These are phyloP conservation scores for Eucalyptus erythrocorys DNA, from an alignment of 345 rosid species.

Conservation along the genomic window DNA sequence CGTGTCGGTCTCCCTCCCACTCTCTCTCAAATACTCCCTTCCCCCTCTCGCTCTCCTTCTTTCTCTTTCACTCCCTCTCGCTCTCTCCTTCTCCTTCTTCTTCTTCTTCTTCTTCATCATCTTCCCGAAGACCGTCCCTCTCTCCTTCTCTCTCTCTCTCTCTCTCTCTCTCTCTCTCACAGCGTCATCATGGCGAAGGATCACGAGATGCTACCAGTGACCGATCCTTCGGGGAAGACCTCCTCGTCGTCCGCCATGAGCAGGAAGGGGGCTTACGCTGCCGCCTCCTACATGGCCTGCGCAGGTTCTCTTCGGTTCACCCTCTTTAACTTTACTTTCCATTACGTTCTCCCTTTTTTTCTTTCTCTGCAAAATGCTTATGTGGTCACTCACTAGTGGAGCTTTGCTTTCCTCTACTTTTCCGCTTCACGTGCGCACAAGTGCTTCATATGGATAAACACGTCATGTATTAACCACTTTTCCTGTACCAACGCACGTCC, in stretches of 20 bases:
- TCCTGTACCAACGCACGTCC: neutral
- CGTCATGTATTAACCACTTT: neutral
- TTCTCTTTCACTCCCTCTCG: neutral
- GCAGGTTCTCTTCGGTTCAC: slow-evolving; percentile 37
- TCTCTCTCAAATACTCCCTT: neutral
- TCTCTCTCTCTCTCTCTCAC: neutral
- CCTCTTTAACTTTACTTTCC: neutral
- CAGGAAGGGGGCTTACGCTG: slow-evolving; percentile 77
- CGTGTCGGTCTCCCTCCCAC: neutral
- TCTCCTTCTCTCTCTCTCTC: neutral
- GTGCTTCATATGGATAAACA: neutral
- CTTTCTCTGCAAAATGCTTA: neutral
- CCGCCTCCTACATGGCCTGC: slow-evolving; percentile 84
- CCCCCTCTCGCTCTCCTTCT: neutral
- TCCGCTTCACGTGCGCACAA: neutral
- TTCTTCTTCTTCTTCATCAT: neutral
- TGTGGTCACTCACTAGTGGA: neutral
- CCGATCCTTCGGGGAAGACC: neutral
- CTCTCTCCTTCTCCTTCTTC: neutral
- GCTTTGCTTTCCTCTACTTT: neutral
- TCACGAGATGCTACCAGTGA: neutral
- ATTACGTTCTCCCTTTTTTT: neutral
- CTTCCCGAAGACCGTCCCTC: neutral
- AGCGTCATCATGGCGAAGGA: neutral
- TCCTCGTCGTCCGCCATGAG: slow-evolving; percentile 63